These are phyloP conservation scores for Cytidiella melzeri DNA, from an alignment of 768 basidiomycete genomes.

Conservation along the genomic window DNA sequence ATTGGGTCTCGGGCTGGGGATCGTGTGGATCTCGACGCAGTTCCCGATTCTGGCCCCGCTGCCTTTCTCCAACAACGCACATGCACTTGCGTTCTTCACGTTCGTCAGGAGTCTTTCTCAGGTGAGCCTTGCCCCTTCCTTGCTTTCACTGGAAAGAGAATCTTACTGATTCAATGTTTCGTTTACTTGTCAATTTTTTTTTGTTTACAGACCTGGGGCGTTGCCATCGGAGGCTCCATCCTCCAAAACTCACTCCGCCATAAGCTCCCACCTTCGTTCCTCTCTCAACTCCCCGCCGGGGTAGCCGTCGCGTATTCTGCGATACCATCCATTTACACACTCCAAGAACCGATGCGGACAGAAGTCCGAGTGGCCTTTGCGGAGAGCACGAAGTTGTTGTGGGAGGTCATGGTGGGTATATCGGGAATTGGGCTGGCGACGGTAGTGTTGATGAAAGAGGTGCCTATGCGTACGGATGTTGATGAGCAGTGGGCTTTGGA, in stretches of 20 bases:
- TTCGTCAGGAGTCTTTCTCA: constrained; percentile 9
- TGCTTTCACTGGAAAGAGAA: not conserved
- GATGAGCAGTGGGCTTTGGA: constrained; percentile 14
- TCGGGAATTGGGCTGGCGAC: constrained; percentile 1
- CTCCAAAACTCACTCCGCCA: constrained; percentile 30
- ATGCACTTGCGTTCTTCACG: constrained; percentile 31
- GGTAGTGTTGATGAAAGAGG: not conserved
- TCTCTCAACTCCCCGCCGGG: constrained; percentile 18
- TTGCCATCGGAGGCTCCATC: constrained; percentile 29
- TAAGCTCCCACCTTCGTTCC: constrained; percentile 25
- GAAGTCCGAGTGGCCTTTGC: constrained; percentile 26
- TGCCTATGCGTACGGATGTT: constrained; percentile 1
- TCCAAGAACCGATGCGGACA: constrained; percentile 22
- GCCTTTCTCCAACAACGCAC: constrained; percentile 26
- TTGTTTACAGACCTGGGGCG: constrained; percentile 27
- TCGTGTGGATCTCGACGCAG: constrained; percentile 4
- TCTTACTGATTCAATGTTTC: too few relatives aligned
- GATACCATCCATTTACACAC: constrained; percentile 20
- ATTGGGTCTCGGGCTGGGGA: constrained; percentile 4
- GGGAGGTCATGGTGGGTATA: constrained; percentile 6
- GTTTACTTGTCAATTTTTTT: constrained; percentile 9
- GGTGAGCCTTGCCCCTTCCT: not conserved
- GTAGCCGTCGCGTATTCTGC: constrained; percentile 20
- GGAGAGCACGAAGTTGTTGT: not conserved
- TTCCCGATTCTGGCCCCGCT: constrained; percentile 31